A percentile compares a stretch with the other conserved stretches of the same genome.
Conservation (phyloP, 805 yeast genomes). For the Wickerhamiella musiphila region DNA sequence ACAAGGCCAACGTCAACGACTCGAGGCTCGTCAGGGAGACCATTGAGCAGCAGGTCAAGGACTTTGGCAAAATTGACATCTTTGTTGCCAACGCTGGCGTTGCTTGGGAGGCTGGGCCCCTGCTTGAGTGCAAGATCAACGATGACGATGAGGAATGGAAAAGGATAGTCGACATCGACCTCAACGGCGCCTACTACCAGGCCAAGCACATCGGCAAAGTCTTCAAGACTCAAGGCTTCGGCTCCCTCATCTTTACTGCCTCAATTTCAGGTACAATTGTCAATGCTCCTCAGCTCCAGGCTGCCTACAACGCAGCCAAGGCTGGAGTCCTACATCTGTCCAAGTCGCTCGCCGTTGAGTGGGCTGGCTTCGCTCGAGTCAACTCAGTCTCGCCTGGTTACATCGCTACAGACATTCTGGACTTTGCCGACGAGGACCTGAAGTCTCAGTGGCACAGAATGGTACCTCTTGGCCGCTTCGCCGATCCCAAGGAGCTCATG, state of each 20-base stretch:
- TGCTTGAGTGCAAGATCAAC: slow-evolving; percentile 30
- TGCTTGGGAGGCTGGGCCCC: slow-evolving; percentile 57
- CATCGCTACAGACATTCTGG: slow-evolving; percentile 51
- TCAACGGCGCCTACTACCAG: slow-evolving; percentile 68
- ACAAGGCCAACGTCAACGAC: slow-evolving; percentile 41
- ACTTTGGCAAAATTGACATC: slow-evolving; percentile 67
- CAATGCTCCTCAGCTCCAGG: slow-evolving; percentile 75
- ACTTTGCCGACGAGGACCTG: slow-evolving; percentile 28
- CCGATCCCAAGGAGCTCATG: slow-evolving; percentile 45
- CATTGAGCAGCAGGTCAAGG: slow-evolving; percentile 35
- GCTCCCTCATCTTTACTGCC: slow-evolving; percentile 71
- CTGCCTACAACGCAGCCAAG: slow-evolving; percentile 71
- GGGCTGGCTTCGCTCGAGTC: slow-evolving; percentile 72
- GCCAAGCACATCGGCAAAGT: slow-evolving; percentile 58
- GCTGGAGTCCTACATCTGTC: slow-evolving; percentile 68
- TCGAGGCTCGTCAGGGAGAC: slow-evolving; percentile 32
- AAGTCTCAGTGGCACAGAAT: slow-evolving; percentile 30
- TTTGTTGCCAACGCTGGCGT: slow-evolving; percentile 87
- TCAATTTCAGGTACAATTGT: slow-evolving; percentile 82
- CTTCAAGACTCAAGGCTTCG: slow-evolving; percentile 59
- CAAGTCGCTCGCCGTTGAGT: slow-evolving; percentile 68
- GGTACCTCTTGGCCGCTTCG: slow-evolving; percentile 35
- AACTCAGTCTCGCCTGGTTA: slow-evolving; percentile 75
- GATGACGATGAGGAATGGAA: slow-evolving; percentile 47
- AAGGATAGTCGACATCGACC: slow-evolving; percentile 53